Base-by-base conservation (phyloP, 257 asterid species). In the Mitragyna speciosa region DNA sequence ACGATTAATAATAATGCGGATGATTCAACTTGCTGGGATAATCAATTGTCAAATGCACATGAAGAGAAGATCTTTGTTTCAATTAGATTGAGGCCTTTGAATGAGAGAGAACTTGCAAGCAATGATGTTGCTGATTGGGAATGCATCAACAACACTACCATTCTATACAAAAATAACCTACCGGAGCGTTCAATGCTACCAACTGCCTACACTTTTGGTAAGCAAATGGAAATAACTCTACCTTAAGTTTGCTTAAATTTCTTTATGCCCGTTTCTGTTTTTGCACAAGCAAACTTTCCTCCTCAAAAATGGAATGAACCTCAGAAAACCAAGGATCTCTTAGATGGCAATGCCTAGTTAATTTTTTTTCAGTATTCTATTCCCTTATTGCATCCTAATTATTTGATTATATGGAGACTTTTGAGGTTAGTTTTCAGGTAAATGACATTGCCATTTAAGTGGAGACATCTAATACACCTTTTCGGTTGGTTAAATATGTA, bases 41-140 rank as follows among this genome's bases (percentile, higher is more conserved):
- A 83, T 28, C 86, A 82, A 22, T 84, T 80, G 77, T 85, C 94
- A 74, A 82, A 81, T 87, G 89, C 93, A 77, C 87, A 88, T 33
- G 97, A 87, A 82, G 98, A 95, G 94, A 95, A 88, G 84, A 95
- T 95, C 47, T 87, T 89, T 14, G 98, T 95, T 48, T 93, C 99
- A 0, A 88, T 95, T 4, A 86, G 99, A 82, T 76, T 92, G 80
- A 89, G 99, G 89, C 98, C 99, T 77, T 76, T 95, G 70, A 95
- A 87, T 48, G 96, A 93, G 22, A 89, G 75, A 83, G 99, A 95
- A 78, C 64, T 89, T 12, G 17, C 80, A 2, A 82, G n/a, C 30
- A 84, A 92, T n/a, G 98, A 93, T 78, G 81, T 77, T 26, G 82
- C 89, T 0, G 95, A 89, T 61, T 93, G 98, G 98, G 99, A 95